A percentile compares a stretch with the other conserved stretches of the same genome.
Conservation (phyloP, 768 basidiomycete species). For the Podaxis carcinomalis region DNA sequence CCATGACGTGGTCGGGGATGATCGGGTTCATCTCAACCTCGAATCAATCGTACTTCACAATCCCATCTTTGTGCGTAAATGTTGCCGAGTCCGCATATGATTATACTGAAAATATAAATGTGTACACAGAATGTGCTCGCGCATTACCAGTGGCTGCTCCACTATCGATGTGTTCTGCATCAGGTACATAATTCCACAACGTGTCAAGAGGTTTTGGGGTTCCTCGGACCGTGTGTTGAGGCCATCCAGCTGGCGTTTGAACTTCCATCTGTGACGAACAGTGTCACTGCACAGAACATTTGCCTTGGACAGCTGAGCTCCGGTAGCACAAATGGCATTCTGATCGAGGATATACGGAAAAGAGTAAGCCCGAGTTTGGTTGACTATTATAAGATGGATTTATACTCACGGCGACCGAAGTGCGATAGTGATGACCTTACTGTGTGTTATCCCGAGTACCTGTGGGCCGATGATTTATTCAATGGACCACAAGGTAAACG, state of each 20-base stretch:
- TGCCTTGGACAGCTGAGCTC: slow-evolving; percentile 9
- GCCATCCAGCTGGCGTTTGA: slow-evolving; percentile 17
- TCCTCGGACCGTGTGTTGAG: slow-evolving; percentile 23
- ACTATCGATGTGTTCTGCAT: slow-evolving; percentile 21
- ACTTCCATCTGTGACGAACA: slow-evolving; percentile 9
- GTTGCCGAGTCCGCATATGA: background rate
- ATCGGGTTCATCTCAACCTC: slow-evolving; percentile 23
- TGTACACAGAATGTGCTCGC: slow-evolving; percentile 21
- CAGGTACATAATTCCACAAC: slow-evolving; percentile 27
- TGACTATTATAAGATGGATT: background rate
- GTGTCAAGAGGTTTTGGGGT: slow-evolving; percentile 19
- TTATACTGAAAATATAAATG: background rate
- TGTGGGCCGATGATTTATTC: slow-evolving; percentile 19
- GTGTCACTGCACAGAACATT: slow-evolving; percentile 6
- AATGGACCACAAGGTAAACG: slow-evolving; percentile 10
- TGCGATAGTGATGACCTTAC: slow-evolving; percentile 10
- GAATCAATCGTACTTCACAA: slow-evolving; percentile 30
- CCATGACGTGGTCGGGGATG: slow-evolving; percentile 15
- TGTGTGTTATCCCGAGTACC: slow-evolving; percentile 18
- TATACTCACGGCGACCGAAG: background rate
- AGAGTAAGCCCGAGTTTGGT: slow-evolving; percentile 6
- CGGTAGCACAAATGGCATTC: slow-evolving; percentile 15
- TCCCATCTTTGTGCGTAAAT: slow-evolving; percentile 17
- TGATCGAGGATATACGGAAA: slow-evolving; percentile 16
- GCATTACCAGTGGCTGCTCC: slow-evolving; percentile 25